These are phyloP conservation scores for Blastobotrys mokoenaii DNA, from an alignment of 805 yeast genomes.

Conservation along the genomic window DNA sequence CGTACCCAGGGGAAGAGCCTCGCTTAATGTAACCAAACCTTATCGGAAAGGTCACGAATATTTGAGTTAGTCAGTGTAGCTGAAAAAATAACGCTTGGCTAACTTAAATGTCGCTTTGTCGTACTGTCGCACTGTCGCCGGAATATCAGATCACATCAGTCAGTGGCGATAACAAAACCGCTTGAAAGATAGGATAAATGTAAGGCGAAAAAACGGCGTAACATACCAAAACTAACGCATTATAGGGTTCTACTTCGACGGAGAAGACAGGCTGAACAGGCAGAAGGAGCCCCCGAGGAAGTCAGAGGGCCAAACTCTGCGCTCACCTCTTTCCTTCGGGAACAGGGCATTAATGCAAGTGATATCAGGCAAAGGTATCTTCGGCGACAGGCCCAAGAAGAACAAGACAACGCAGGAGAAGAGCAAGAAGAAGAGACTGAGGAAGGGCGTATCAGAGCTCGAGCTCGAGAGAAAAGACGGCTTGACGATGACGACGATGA, in stretches of 20 bases:
- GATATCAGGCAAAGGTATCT: constrained; percentile 43
- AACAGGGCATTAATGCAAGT: constrained; percentile 78
- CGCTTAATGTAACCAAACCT: no score
- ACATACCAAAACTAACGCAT: not conserved
- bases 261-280: not conserved
- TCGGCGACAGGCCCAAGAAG: constrained; percentile 14
- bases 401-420: constrained; percentile 14
- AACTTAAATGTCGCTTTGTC: no score
- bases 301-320: constrained; percentile 62
- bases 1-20: no score
- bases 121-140: no score
- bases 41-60: no score
- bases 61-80: no score
- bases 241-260: constrained; percentile 1
- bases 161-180: not conserved
- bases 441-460: constrained; percentile 30
- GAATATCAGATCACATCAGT: no score
- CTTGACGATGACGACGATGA: constrained; percentile 28
- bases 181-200: no score
- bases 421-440: constrained; percentile 22
- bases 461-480: constrained; percentile 36
- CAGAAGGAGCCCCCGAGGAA: not conserved
- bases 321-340: constrained; percentile 75
- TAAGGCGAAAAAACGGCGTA: not conserved
- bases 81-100: no score